Evolutionary conservation across 2,329 filamentous ascomycete genomes (phyloP), one percentile per base, ranked within the genome.

Genomic region (Phialocephala sp.): DNA sequence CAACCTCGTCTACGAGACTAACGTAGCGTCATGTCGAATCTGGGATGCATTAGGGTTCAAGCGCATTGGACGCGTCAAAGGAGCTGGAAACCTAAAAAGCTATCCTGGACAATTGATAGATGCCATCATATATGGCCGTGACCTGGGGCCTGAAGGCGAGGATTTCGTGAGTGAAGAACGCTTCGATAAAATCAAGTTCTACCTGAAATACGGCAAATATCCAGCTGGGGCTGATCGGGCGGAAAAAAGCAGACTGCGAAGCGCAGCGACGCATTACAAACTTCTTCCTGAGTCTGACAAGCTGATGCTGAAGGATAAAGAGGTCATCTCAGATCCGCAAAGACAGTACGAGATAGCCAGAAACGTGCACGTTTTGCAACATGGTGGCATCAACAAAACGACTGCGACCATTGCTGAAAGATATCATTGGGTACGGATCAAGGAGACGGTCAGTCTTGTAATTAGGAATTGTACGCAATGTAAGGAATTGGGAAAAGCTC

Each of bases 131-230:
- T 87, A 86, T 72, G 89, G 90, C 39, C 84, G 87, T 62, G 87
- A 89, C 39, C 70, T 77, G 4, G 74, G 72, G 12, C 72, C 82
- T 43, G 90, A 92, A 73, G 86, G 85, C 73, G 92, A 95, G 76
- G 92, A 95, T 77, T 89, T 92, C 77, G 90, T 94, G 74, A 94
- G 91, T 78, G 94, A 97, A 83, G 94, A 97, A 81, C 92, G 95
- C 72, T 98, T 98, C 83, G 94, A 97, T 83, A 97, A 97, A 84
- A 98, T 98, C 77, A 91, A 94, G 76, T 98, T 92, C 83, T 98
- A 98, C 80, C 88, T 98, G 76, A 96, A 97, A 80, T 93, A 94
- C 78, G 91, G 90, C 76, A 93, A 94, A 78, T 98, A 99, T 78
- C 95, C 95, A 66, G 89, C 90, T 74, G 94, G 94, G 68, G 94